Base-by-base conservation (phyloP, 78 protist species). In the Dictyostelium brefeldianum region DNA sequence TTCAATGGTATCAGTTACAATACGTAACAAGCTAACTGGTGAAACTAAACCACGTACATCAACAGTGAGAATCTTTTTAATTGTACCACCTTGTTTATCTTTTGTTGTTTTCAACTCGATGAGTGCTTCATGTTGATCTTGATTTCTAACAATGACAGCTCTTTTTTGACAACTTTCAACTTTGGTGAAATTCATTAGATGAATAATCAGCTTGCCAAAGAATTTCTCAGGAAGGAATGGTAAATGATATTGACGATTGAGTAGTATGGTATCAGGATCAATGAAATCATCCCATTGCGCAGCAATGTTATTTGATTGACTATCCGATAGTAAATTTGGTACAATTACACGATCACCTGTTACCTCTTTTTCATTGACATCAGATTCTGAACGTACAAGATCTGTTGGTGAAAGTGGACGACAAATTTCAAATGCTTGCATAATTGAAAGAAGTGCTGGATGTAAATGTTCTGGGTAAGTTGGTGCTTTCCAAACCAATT, bases 381-480 rank as follows among this genome's bases (percentile, higher is more conserved):
- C 83, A 3, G 43, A 36, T 5, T 77, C 81, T 41, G 84, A 47
- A 20, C 46, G 46, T 20, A 82, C 80, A 22, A 65, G 56, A 53
- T 70, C 81, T 0, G 80, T 25, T 27, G 59, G 85, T 14, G 84
- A 36, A 12, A 87, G 51, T 1, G 90, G 79, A 70, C 59, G 90
- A n/a, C 84, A 78, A 36, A 94, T 78, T 31, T 84, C 96, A 75
- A 94, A 94, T 22, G 84, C 85, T 36, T 94, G 95, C 89, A 94
- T 81, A 18, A 94, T 70, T 36, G 89, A 57, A 20, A 94, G 20
- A n/a, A 94, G 20, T 8, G 90, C 64, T 14, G 36, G n/a, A 62
- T 87, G 85, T 27, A 94, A 47, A 25, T 83, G 82, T 12, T 80
- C 92, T 3, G 96, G 96, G 62, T 83, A 94, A 20, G 70, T 53